phyloP scores from a whole-genome alignment of 345 rosid species.

The Theobroma cacao region DNA sequence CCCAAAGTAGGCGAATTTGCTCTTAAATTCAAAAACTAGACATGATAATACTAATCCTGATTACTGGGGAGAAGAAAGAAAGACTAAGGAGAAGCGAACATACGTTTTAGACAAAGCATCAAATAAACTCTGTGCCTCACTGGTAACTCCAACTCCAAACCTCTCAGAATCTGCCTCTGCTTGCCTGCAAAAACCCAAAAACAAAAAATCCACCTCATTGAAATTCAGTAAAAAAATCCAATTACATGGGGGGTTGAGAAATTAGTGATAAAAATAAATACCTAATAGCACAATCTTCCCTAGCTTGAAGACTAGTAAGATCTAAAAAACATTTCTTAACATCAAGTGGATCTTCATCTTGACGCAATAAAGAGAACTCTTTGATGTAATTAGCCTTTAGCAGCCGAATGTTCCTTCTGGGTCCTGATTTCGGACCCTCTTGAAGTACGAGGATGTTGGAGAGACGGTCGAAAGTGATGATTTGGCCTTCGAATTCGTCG shows the following conservation, averaged over 20 bases:
- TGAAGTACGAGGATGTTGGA: conserved; percentile 94
- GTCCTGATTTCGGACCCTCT: conserved; percentile 58
- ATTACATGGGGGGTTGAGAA: neutral
- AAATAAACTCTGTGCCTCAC: conserved; percentile 80
- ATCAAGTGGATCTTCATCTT: conserved; percentile 85
- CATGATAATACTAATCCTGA: neutral
- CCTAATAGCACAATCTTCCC: conserved; percentile 86
- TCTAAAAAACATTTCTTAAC: conserved; percentile 57
- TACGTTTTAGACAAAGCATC: conserved; percentile 97
- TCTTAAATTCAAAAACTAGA: neutral
- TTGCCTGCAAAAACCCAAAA: conserved; percentile 49
- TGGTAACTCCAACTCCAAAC: conserved; percentile 89
- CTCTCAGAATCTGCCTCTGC: conserved; percentile 88
- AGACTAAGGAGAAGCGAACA: neutral
- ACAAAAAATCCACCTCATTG: neutral
- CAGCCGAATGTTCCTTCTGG: conserved; percentile 58
- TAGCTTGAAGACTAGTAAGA: conserved; percentile 56
- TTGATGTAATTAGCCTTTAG: conserved; percentile 76
- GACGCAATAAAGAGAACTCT: conserved; percentile 59
- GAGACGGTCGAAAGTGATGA: conserved; percentile 82
- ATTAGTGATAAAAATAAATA: conserved; percentile 16
- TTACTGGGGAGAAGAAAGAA: neutral
- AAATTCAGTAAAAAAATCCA: neutral
- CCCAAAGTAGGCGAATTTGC: neutral
- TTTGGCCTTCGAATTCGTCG: conserved; percentile 90